phyloP scores from a whole-genome alignment of 116 monocot species.

The Phalaenopsis hybrid region DNA sequence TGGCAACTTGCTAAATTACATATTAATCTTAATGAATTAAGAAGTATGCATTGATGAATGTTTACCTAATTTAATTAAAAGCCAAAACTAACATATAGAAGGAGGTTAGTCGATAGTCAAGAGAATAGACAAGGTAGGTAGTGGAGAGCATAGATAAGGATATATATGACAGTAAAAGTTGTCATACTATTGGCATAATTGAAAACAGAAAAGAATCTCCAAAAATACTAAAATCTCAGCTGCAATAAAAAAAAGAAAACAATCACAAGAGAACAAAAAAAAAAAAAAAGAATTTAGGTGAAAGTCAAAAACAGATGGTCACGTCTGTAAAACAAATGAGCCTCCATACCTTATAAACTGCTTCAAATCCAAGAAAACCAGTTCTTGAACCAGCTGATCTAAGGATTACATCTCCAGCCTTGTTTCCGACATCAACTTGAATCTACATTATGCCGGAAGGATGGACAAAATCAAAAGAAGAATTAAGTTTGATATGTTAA shows the following conservation, averaged over 20 bases:
- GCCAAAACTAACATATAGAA: background rate
- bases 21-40: background rate
- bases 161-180: background rate
- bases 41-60: background rate
- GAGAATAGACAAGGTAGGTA: background rate
- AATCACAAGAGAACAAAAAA: background rate
- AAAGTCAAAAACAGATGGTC: background rate
- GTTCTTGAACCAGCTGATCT: constrained; percentile 53
- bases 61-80: background rate
- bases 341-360: constrained; percentile 60
- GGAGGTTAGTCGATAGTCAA: no score
- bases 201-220: background rate
- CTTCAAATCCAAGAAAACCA: constrained; percentile 62
- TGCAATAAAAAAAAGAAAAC: background rate
- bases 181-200: background rate
- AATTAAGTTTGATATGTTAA: background rate
- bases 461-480: background rate
- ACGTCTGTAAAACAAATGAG: background rate
- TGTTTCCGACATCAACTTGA: constrained; percentile 80
- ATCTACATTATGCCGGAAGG: constrained; percentile 28
- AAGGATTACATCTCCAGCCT: constrained; percentile 43
- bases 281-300: background rate
- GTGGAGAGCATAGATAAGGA: background rate
- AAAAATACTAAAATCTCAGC: constrained; percentile 5
- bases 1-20: background rate